Percentiles rank a stretch among this genome's conserved stretches.
These are phyloP conservation scores for Pseudocercospora macadamiae DNA, from an alignment of 2,329 filamentous ascomycete species.

Conservation along the genomic window DNA sequence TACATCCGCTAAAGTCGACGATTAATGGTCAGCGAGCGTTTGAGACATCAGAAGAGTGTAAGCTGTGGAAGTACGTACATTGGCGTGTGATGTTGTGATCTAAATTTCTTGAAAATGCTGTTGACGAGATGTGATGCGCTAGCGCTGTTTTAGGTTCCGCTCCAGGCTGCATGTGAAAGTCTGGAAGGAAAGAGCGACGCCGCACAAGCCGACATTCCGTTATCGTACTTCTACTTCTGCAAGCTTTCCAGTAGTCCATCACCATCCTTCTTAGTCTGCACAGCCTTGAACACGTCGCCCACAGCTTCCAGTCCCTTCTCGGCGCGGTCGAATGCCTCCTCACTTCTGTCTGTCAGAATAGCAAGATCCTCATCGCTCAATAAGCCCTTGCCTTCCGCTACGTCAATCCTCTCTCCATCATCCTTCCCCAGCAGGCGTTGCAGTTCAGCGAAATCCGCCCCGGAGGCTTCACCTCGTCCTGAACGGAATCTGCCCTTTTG, in stretches of 20 bases:
- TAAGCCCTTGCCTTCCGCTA: conserved; percentile 63
- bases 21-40: too few species aligned
- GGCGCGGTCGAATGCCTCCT: conserved; percentile 69
- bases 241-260: conserved; percentile 53
- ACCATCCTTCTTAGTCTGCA: conserved; percentile 72
- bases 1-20: background rate
- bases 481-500: conserved; percentile 81
- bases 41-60: too few species aligned
- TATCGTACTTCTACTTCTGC: conserved; percentile 38
- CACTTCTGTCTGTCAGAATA: conserved; percentile 74
- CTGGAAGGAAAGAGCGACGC: background rate
- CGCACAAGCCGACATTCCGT: too few species aligned
- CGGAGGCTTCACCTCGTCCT: conserved; percentile 53
- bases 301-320: conserved; percentile 77
- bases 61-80: too few species aligned
- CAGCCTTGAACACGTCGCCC: conserved; percentile 56
- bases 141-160: background rate
- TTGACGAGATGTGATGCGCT: background rate
- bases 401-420: conserved; percentile 68
- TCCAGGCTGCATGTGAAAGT: background rate
- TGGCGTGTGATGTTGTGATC: too few species aligned
- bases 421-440: conserved; percentile 57
- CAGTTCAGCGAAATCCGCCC: conserved; percentile 53
- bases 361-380: conserved; percentile 76
- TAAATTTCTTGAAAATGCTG: too few species aligned